These are phyloP conservation scores for Solanum chiquidenum DNA, from an alignment of 257 asterid genomes.

Conservation along the genomic window DNA sequence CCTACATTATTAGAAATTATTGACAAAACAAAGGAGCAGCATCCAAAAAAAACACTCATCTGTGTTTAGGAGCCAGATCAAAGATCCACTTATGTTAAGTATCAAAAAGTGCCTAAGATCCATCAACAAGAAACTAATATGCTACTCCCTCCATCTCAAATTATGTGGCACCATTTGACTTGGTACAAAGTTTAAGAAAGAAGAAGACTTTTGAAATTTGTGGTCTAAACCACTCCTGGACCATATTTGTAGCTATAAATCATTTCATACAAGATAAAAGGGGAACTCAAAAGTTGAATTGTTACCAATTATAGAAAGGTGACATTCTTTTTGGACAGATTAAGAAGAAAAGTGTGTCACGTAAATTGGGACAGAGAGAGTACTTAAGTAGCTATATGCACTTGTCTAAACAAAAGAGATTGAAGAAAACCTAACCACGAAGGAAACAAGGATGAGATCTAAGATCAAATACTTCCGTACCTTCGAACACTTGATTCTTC, in stretches of 20 bases:
- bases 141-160: not conserved
- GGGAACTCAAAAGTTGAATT: not conserved
- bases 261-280: not conserved
- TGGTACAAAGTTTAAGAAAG: not conserved
- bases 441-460: not conserved
- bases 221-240: not conserved
- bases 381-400: not conserved
- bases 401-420: not conserved
- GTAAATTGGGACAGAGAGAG: not conserved
- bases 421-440: not conserved
- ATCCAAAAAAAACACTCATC: not conserved
- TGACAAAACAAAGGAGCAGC: not conserved
- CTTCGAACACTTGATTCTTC: conserved; percentile 99
- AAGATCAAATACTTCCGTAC: conserved; percentile 15
- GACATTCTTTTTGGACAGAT: not conserved
- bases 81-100: not conserved
- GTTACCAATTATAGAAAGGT: not conserved
- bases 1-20: not conserved
- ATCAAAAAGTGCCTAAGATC: not conserved
- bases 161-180: not conserved
- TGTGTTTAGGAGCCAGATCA: not conserved
- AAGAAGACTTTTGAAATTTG: not conserved
- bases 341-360: not conserved
- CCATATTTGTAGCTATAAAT: not conserved
- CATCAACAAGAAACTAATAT: not conserved